phyloP scores from a whole-genome alignment of 2,329 filamentous ascomycete genomes.

The Penicillium italicum region DNA sequence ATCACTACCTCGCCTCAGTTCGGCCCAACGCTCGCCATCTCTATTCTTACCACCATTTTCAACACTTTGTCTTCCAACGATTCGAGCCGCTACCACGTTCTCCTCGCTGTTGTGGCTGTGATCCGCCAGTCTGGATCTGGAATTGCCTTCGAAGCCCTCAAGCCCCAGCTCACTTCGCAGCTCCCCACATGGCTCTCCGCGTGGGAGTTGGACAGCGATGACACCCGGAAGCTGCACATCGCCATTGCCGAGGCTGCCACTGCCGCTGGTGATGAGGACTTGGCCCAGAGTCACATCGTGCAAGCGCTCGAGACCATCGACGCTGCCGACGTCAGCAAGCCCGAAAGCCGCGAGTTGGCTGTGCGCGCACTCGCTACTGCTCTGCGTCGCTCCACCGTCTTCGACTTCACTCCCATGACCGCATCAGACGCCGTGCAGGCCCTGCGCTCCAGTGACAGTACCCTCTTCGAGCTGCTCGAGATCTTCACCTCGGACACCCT shows the following conservation, averaged over 20 bases:
- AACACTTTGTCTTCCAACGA: conserved; percentile 78
- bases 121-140: conserved; percentile 68
- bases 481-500: conserved; percentile 92
- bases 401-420: conserved; percentile 70
- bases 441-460: conserved; percentile 75
- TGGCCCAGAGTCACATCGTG: conserved; percentile 68
- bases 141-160: conserved; percentile 76
- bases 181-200: conserved; percentile 75
- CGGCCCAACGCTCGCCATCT: conserved; percentile 79
- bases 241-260: conserved; percentile 76
- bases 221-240: conserved; percentile 79
- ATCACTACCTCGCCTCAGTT: conserved; percentile 81
- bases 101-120: conserved; percentile 82
- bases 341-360: conserved; percentile 57
- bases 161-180: conserved; percentile 72
- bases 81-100: conserved; percentile 82
- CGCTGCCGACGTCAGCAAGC: conserved; percentile 51
- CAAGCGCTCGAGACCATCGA: conserved; percentile 76
- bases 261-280: conserved; percentile 72
- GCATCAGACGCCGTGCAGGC: conserved; percentile 76
- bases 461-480: conserved; percentile 88
- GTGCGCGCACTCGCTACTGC: conserved; percentile 64
- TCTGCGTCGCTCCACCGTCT: conserved; percentile 63
- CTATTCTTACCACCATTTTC: conserved; percentile 91
- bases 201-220: conserved; percentile 80